phyloP scores from a whole-genome alignment of 106 monocot species.

The Alisma plantagoaquatica region DNA sequence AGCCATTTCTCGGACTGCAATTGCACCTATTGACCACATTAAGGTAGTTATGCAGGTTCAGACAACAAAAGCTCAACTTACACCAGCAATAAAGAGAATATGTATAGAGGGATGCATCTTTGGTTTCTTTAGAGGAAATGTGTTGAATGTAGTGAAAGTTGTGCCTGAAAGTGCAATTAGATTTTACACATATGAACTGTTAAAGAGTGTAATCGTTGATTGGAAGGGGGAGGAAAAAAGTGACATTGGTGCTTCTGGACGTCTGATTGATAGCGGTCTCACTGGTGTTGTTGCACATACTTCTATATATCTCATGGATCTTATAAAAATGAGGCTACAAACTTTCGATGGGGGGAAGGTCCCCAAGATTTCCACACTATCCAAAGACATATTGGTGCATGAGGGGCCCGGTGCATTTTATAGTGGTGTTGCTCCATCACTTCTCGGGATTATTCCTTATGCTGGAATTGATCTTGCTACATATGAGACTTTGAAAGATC shows the following conservation, averaged over 20 bases:
- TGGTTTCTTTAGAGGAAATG: slow-evolving; percentile 79
- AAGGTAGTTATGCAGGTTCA: slow-evolving; percentile 83
- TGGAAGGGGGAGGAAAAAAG: slow-evolving; percentile 47
- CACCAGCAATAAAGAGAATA: slow-evolving; percentile 62
- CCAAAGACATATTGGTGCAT: slow-evolving; percentile 67
- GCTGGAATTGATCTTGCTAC: slow-evolving; percentile 91
- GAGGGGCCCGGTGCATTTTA: slow-evolving; percentile 90
- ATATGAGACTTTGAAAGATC: slow-evolving; percentile 84
- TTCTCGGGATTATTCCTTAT: slow-evolving; percentile 90
- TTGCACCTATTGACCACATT: slow-evolving; percentile 79
- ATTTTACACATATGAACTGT: slow-evolving; percentile 77
- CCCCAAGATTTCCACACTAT: slow-evolving; percentile 42
- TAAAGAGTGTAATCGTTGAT: slow-evolving; percentile 55
- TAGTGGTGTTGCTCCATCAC: slow-evolving; percentile 69
- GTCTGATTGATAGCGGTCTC: slow-evolving; percentile 66
- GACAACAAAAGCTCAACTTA: slow-evolving; percentile 28
- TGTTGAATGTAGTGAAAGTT: slow-evolving; percentile 80
- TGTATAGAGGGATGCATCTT: slow-evolving; percentile 51
- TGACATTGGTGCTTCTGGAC: slow-evolving; percentile 61
- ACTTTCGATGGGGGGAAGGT: slow-evolving; percentile 51
- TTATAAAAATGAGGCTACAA: slow-evolving; percentile 76
- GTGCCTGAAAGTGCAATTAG: slow-evolving; percentile 87
- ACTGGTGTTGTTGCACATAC: slow-evolving; percentile 88
- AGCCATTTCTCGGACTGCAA: slow-evolving; percentile 72
- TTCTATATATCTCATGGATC: slow-evolving; percentile 81